A percentile compares a stretch with the other conserved stretches of the same genome.
Conservation (phyloP, 192 early-diverging fungal genomes). For the Coemansia sp. region DNA sequence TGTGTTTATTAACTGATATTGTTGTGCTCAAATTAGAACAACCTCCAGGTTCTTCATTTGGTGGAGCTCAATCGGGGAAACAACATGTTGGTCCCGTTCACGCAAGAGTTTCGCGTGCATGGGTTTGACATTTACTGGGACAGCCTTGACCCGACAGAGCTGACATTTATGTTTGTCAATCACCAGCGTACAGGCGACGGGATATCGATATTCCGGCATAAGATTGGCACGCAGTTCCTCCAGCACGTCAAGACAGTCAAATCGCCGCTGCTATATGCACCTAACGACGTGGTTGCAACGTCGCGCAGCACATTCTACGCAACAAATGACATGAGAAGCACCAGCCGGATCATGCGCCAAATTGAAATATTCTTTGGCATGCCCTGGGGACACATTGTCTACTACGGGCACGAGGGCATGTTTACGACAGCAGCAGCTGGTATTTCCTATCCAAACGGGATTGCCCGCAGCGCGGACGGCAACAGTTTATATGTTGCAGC, state of each 20-base stretch:
- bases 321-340: conserved; percentile 54
- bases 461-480: conserved; percentile 31
- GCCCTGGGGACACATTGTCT: conserved; percentile 47
- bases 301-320: conserved; percentile 58
- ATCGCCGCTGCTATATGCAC: conserved; percentile 53
- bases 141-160: conserved; percentile 33
- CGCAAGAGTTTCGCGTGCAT: conserved; percentile 49
- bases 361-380: conserved; percentile 52
- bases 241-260: conserved; percentile 54
- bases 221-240: conserved; percentile 36
- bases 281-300: conserved; percentile 59
- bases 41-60: conserved; percentile 31
- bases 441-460: conserved; percentile 47
- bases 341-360: conserved; percentile 17
- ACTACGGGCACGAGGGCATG: conserved; percentile 22
- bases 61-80: conserved; percentile 32
- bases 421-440: conserved; percentile 20
- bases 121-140: conserved; percentile 57
- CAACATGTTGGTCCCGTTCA: conserved; percentile 33
- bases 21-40: conserved; percentile 33
- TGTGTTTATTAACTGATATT: not conserved
- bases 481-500: conserved; percentile 30
- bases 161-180: conserved; percentile 60
- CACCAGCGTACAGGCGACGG: conserved; percentile 56
- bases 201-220: conserved; percentile 57